Percentiles rank a stretch among this genome's conserved stretches.
phyloP scores from a whole-genome alignment of 768 basidiomycete genomes.

The Scleroderma citrinum region DNA sequence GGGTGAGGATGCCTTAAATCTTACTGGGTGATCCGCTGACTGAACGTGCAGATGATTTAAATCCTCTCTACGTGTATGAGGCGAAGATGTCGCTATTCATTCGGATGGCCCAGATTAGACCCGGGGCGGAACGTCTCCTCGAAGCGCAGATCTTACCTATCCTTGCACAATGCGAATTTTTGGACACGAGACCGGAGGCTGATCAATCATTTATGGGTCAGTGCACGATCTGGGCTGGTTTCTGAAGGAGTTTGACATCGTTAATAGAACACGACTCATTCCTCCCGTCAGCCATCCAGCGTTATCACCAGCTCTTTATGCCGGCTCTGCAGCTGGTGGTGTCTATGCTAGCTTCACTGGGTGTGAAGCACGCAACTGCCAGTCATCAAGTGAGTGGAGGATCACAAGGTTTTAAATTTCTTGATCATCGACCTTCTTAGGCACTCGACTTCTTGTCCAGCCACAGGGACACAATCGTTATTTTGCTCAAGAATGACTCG shows the following conservation, averaged over 20 bases:
- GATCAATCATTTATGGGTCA: slow-evolving; percentile 79
- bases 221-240: slow-evolving; percentile 8
- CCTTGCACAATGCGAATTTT: slow-evolving; percentile 79
- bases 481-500: slow-evolving; percentile 72
- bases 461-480: slow-evolving; percentile 80
- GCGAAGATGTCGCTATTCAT: slow-evolving; percentile 89
- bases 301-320: slow-evolving; percentile 88
- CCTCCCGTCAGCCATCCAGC: slow-evolving; percentile 77
- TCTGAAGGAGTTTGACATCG: background rate
- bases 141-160: slow-evolving; percentile 70
- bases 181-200: slow-evolving; percentile 78
- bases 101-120: slow-evolving; percentile 74
- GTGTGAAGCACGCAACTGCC: slow-evolving; percentile 59
- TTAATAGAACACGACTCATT: slow-evolving; percentile 74
- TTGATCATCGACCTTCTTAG: slow-evolving; percentile 29
- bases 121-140: slow-evolving; percentile 80
- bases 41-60: slow-evolving; percentile 64
- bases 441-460: slow-evolving; percentile 74
- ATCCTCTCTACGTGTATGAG: slow-evolving; percentile 90
- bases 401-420: too few relatives aligned
- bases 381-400: slow-evolving; percentile 53
- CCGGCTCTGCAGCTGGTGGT: slow-evolving; percentile 80
- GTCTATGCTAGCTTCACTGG: slow-evolving; percentile 72
- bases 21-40: background rate
- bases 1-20: slow-evolving; percentile 42